phyloP scores from a whole-genome alignment of 257 asterid species.

The Petunia axillaris region DNA sequence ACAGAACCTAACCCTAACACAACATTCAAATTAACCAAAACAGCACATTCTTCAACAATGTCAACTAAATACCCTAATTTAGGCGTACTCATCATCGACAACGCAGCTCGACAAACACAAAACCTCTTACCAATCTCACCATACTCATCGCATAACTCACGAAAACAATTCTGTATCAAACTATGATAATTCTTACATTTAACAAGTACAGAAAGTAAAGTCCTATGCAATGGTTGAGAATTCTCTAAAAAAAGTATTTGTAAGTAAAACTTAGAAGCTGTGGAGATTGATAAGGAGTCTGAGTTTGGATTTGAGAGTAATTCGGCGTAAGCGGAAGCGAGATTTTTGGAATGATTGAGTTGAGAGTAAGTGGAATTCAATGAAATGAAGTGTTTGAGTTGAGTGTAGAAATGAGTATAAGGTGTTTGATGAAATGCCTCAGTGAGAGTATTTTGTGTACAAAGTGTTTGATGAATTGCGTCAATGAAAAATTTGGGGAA shows the following conservation, averaged over 20 bases:
- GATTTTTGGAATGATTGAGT: constrained; percentile 72
- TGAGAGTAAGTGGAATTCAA: constrained; percentile 86
- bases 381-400: constrained; percentile 59
- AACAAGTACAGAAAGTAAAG: constrained; percentile 69
- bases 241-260: constrained; percentile 82
- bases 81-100: constrained; percentile 90
- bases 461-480: constrained; percentile 63
- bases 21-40: constrained; percentile 74
- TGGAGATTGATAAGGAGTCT: constrained; percentile 43
- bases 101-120: constrained; percentile 82
- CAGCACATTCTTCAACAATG: constrained; percentile 75
- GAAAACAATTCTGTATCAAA: constrained; percentile 55
- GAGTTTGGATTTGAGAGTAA: constrained; percentile 53
- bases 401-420: constrained; percentile 48
- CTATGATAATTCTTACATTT: constrained; percentile 59
- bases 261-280: constrained; percentile 60
- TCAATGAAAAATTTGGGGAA: constrained; percentile 68
- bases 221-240: constrained; percentile 79
- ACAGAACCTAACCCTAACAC: constrained; percentile 66
- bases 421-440: constrained; percentile 67
- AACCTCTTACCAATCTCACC: constrained; percentile 72
- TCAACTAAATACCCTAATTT: constrained; percentile 80
- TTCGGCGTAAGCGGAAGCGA: constrained; percentile 58
- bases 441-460: constrained; percentile 34
- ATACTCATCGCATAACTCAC: constrained; percentile 71